Evolutionary conservation across 176 grass and related monocot species (phyloP).

Genomic region (Rhynchospora tenuis): DNA sequence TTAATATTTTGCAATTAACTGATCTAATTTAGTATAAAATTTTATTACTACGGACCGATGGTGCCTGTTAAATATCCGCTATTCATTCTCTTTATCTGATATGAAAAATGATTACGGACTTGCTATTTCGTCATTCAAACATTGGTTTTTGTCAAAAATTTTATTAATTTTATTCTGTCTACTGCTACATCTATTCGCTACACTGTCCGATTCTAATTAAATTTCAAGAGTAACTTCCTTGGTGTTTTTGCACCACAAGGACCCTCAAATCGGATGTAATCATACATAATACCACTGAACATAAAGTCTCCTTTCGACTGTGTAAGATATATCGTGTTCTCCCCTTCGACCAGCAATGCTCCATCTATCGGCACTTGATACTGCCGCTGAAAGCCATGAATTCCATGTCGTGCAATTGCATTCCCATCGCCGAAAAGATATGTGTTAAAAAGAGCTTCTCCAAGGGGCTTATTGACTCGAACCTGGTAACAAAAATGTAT

Average conservation of each 20-base stretch:
- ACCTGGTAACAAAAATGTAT: conserved; percentile 10
- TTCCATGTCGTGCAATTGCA: conserved; percentile 42
- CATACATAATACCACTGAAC: conserved; percentile 57
- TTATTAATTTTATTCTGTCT: not conserved
- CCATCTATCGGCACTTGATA: conserved; percentile 33
- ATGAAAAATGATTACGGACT: not conserved
- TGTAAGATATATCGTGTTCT: conserved; percentile 40
- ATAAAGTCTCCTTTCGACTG: conserved; percentile 27
- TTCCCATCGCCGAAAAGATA: conserved; percentile 44
- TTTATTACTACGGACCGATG: too few relatives aligned
- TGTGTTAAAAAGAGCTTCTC: conserved; percentile 24
- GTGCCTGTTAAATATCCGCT: too few relatives aligned
- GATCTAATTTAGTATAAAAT: too few relatives aligned
- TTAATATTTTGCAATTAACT: too few relatives aligned
- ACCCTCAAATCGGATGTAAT: conserved; percentile 50
- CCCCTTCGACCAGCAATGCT: conserved; percentile 31
- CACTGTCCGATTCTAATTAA: not conserved
- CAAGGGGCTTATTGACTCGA: conserved; percentile 12
- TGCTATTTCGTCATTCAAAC: not conserved
- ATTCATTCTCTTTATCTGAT: too few relatives aligned
- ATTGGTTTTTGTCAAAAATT: not conserved
- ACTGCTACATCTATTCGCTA: not conserved
- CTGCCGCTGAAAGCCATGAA: conserved; percentile 32
- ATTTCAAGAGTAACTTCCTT: not conserved
- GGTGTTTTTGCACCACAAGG: conserved; percentile 13